These are phyloP conservation scores for Podospora comata DNA, from an alignment of 495 filamentous ascomycete genomes.

Conservation along the genomic window DNA sequence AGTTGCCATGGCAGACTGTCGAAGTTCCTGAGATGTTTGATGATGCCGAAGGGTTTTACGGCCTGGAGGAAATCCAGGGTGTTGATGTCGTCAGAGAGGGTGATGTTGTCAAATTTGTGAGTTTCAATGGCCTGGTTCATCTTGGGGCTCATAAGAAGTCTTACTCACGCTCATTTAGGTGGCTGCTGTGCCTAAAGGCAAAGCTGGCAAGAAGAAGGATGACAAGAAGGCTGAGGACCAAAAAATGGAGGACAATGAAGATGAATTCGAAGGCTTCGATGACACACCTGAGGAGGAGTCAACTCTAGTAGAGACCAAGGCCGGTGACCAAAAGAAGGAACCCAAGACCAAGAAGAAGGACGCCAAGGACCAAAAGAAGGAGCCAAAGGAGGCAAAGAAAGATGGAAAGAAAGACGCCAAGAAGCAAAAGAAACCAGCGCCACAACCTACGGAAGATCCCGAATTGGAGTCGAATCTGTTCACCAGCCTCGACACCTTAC, in stretches of 20 bases:
- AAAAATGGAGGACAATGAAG: constrained; percentile 25
- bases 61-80: constrained; percentile 86
- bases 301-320: constrained; percentile 1
- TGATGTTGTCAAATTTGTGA: constrained; percentile 53
- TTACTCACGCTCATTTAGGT: constrained; percentile 16
- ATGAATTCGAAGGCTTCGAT: constrained; percentile 56
- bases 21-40: constrained; percentile 80
- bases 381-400: constrained; percentile 22
- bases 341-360: constrained; percentile 15
- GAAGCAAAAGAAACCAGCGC: constrained; percentile 29
- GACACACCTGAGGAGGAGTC: constrained; percentile 34
- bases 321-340: constrained; percentile 12
- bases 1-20: constrained; percentile 78
- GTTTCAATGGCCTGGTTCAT: constrained; percentile 8
- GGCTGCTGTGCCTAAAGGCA: constrained; percentile 16
- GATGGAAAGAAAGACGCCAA: constrained; percentile 32
- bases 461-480: constrained; percentile 46
- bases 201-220: constrained; percentile 9
- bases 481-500: constrained; percentile 35
- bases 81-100: constrained; percentile 71
- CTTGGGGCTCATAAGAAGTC: not conserved
- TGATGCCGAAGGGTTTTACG: constrained; percentile 92
- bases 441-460: constrained; percentile 34
- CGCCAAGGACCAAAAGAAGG: constrained; percentile 15
- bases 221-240: constrained; percentile 7